Evolutionary conservation across 768 basidiomycete species (phyloP).

Genomic region (Termitomyces sp.): DNA sequence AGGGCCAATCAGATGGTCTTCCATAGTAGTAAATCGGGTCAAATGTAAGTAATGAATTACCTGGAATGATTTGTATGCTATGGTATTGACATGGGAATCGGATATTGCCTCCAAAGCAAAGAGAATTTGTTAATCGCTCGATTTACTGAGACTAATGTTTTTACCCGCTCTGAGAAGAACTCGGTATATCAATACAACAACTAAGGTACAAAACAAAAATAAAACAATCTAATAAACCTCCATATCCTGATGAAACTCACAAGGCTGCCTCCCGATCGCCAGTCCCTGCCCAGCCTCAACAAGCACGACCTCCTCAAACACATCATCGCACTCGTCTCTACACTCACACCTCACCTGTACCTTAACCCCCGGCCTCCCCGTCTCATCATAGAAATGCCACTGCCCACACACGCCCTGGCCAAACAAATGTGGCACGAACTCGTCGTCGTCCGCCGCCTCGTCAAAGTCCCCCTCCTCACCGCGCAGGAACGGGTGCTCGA

Average conservation of each 20-base stretch:
- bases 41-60: no score
- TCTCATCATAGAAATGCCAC: constrained; percentile 57
- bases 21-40: no score
- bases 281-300: constrained; percentile 46
- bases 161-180: neutral
- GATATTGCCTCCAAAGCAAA: no score
- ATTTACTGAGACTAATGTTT: no score
- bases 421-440: constrained; percentile 63
- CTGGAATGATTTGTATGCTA: no score
- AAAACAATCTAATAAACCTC: constrained; percentile 13
- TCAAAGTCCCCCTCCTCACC: constrained; percentile 28
- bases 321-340: constrained; percentile 20
- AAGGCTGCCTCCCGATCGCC: constrained; percentile 55
- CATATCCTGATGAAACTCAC: constrained; percentile 53
- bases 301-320: constrained; percentile 24
- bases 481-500: constrained; percentile 75
- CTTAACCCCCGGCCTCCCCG: constrained; percentile 50
- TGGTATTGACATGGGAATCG: no score
- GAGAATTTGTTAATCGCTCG: no score
- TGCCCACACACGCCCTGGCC: constrained; percentile 58
- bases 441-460: constrained; percentile 51
- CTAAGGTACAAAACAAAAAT: neutral
- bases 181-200: constrained; percentile 7
- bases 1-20: no score
- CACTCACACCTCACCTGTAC: constrained; percentile 34